Base-by-base conservation (phyloP, 179 eudicot genomes). In the Beta macrorhiza region DNA sequence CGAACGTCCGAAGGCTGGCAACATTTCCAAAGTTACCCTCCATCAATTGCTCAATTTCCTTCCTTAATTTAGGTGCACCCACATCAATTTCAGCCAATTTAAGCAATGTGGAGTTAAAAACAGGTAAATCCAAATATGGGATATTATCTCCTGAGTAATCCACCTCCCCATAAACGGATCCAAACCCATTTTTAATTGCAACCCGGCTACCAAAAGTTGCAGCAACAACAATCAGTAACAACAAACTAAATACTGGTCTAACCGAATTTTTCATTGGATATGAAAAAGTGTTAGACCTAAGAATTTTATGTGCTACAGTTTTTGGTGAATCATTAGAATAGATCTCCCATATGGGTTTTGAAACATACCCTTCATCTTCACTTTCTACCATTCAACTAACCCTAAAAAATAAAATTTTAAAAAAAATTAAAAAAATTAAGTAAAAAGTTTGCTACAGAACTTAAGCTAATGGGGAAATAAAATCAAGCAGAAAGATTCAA, bases 81-180 rank as follows among this genome's bases (percentile, higher is more conserved):
- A 82, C 57, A 57, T 95, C 98, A 75, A 87, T 55, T 37, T 86
- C 88, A 58, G 97, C 95, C 17, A 90, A 83, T 80, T 83, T 90
- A 25, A 92, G 70, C 79, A 95, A 82, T 15, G 95, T 95, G n/a
- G 84, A 89, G 67, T 93, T 95, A 44, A 92, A 86, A 51, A 83
- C 79, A 17, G 89, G 87, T 65, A 80, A 71, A 76, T 80, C 85
- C 42, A 77, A 9, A 0, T 79, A 77, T 25, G 72, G n/a, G 13
- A 71, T 19, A 75, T 14, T 22, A 42, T 49, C 37, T 20, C 57
- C 63, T 17, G 44, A 15, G 7, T 80, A 57, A 79, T 85, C 83
- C 72, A 79, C 72, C 15, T 82, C 84, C 19, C 74, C 62, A 82
- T 84, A 83, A 65, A 75, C 64, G 52, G 90, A 82, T 57, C 79